Evolutionary conservation across 2,329 filamentous ascomycete genomes (phyloP), one percentile per base, ranked within the genome.

Genomic region (Fusarium sp.): DNA sequence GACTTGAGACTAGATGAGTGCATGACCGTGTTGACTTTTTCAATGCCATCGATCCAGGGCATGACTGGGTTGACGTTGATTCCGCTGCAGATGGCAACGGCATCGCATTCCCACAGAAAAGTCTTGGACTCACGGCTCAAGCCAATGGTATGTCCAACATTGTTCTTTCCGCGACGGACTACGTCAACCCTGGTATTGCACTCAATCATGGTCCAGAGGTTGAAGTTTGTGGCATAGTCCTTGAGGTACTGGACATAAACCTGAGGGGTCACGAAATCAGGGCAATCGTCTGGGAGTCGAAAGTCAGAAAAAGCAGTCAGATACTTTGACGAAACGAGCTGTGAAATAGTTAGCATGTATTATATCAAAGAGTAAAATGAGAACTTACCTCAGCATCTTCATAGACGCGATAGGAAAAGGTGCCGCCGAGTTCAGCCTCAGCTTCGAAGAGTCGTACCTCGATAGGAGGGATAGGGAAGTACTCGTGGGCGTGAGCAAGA

Each of bases 241-340:
- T 78, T 74, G 12, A 86, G 81, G 56, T 86, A 85, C 15, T 75
- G 50, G 18, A 82, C 76, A 61, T 84, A 85, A 3, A 73, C 70
- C 10, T 76, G 65, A 1, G 80, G 78, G 4, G 78, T 79, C 10
- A 84, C 66, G 58, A 85, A 85, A 63, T 85, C 83, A 10, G 83
- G 80, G 2, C 78, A 78, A 12, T 82, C 77, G 3, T 75, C 49
- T 3, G 81, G 75, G 8, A 82, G 77, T 2, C 84, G 80, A 60
- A 83, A 84, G 66, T 86, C 84, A 2, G 84, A 86, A 64, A 86
- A 86, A 20, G 81, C 76, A 1, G 84, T 86, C 11, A 86, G 76
- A 42, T 84, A 83, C 63, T 84, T 84, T 5, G 83, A 85, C 3
- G 82, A 84, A 2, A 86, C 84, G 3, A 85, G 78, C 80, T 81